phyloP scores from a whole-genome alignment of 192 early-diverging fungal species.

The Dissophora globulifera region DNA sequence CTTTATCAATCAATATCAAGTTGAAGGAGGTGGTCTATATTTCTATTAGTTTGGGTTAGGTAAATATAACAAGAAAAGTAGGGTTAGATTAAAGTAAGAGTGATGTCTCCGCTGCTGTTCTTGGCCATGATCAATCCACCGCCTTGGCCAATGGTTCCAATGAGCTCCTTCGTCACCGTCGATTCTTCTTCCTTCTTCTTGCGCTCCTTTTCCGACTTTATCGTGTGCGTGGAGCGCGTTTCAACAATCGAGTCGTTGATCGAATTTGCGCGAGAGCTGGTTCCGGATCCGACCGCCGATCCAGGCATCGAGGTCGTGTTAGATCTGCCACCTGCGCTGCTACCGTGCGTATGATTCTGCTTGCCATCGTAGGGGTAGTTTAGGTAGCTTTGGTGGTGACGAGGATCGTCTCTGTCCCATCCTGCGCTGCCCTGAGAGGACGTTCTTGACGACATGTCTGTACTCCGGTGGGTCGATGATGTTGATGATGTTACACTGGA shows the following conservation, averaged over 20 bases:
- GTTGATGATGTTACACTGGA: constrained; percentile 13
- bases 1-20: too few relatives aligned
- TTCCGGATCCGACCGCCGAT: constrained; percentile 7
- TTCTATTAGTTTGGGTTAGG: too few relatives aligned
- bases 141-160: constrained; percentile 43
- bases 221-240: constrained; percentile 19
- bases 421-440: constrained; percentile 33
- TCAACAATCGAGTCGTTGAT: constrained; percentile 26
- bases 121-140: constrained; percentile 38
- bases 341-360: neutral
- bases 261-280: constrained; percentile 28
- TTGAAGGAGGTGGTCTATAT: too few relatives aligned
- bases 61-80: too few relatives aligned
- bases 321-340: too few relatives aligned
- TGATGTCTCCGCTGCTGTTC: constrained; percentile 49
- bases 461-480: constrained; percentile 27
- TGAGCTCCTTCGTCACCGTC: constrained; percentile 31
- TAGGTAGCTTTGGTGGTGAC: constrained; percentile 28
- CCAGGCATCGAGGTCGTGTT: constrained; percentile 25
- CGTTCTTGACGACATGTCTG: constrained; percentile 28
- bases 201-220: constrained; percentile 26
- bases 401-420: constrained; percentile 36
- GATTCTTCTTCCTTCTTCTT: constrained; percentile 40
- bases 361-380: constrained; percentile 21
- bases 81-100: constrained; percentile 34